Base-by-base conservation (phyloP, 768 basidiomycete species). In the Mycena metata region DNA sequence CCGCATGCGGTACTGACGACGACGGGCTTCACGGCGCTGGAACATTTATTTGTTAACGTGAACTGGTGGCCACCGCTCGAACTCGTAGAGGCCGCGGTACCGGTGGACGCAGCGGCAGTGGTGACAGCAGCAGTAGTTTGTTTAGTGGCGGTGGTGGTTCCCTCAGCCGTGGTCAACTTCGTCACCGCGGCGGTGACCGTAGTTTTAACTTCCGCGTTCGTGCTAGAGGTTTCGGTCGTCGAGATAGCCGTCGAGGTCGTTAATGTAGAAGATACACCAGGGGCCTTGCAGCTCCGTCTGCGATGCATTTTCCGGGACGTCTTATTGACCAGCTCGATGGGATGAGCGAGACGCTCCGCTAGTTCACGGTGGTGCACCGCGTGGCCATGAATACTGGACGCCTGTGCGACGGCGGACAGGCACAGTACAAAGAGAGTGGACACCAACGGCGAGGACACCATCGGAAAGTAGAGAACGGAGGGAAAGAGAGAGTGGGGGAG, bases 1-100 rank as follows among this genome's bases (percentile, higher is more conserved):
- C 67, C 62, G n/a, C 67, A 69, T n/a, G 67, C 67, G 35, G 67
- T 69, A 30, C 62, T 69, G n/a, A 50, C 61, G n/a, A 69, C 67
- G 15, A 69, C 56, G 0, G 67, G 67, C 24, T 64, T 51, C 41
- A 69, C 67, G 1, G 62, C 62, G 56, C 43, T 64, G n/a, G 67
- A 59, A 30, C 67, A 69, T 46, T 69, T 69, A 62, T 69, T 69
- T 13, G 39, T 50, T 42, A 69, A 26, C 2, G 67, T 69, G 51
- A 69, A 69, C 52, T 59, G 24, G 24, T 69, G 67, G 23, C 67
- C 61, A 19, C 67, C 56, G 41, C 24, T 47, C 13, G 65, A 66
- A 51, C 58, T 42, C 10, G 64, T 19, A 30, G 65, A 43, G 3
- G 66, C 30, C 24, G 59, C 11, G 10, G 30, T 19, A n/a, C 33